Evolutionary conservation across 306 rosid species (phyloP), one percentile per base, ranked within the genome.

Genomic region (Erythrophleum fordii): DNA sequence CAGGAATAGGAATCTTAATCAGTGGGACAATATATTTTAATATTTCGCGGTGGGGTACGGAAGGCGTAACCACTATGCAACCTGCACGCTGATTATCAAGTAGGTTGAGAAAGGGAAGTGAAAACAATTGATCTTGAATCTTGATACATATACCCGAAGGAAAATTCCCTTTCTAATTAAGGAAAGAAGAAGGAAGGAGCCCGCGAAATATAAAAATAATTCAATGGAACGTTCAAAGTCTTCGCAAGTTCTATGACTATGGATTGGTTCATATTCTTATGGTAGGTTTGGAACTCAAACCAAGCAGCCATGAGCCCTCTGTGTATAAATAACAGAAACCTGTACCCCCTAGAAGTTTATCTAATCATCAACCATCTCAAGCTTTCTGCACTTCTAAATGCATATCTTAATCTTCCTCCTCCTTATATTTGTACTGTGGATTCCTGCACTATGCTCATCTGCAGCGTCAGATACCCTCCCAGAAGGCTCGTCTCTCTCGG

Each of bases 401-500:
- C 72, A 42, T 11, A 39, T 66, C 56, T 18, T 55, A 62, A 16
- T 78, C 46, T 11, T 86, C 22, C 13, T 82, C 35, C 12, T 70
- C 61, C 62, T 83, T 41, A 22, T 84, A n/a, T 78, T 49, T 23
- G 48, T 79, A 26, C 25, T 62, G 26, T 23, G 52, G 53, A 52
- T 82, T 45, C 55, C 45, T 2, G 3, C n/a, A 11, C 62, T 80
- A 26, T 49, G 29, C 78, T 87, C 90, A 16, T 69, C 62, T 20
- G 62, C 89, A 23, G 59, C 34, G 9, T 42, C 75, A 20, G 77
- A 86, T 5, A 76, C 84, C 18, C 89, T 86, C 41, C 20, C 59
- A 71, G 60, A 41, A 73, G 68, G 81, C 8, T 87, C 85, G 0
- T 90, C 88, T 55, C 86, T 90, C 5, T 85, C 85, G 0, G 85